Conservation (phyloP, 805 yeast species). For the Candida parachauliodes region DNA sequence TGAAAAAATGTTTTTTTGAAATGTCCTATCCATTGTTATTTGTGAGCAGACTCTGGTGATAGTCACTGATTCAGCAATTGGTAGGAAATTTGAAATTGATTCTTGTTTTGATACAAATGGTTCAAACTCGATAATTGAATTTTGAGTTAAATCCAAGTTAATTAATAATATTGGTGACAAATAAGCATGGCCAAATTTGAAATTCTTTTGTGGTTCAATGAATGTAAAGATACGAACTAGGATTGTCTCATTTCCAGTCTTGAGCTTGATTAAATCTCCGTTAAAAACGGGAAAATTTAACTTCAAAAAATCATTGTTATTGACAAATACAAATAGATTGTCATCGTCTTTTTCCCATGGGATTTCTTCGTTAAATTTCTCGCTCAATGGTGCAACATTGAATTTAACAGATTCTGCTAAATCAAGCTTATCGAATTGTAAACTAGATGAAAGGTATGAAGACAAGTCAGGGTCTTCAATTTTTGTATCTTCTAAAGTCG, state of each 20-base stretch:
- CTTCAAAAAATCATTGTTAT: constrained; percentile 46
- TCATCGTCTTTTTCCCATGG: constrained; percentile 30
- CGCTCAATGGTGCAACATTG: constrained; percentile 27
- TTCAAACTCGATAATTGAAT: constrained; percentile 16
- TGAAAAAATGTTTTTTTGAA: constrained; percentile 57
- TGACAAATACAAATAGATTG: constrained; percentile 39
- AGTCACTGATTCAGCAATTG: constrained; percentile 61
- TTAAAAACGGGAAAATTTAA: constrained; percentile 58
- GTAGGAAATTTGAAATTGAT: constrained; percentile 24
- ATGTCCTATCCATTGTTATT: constrained; percentile 57
- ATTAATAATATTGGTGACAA: constrained; percentile 60
- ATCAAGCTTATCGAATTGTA: constrained; percentile 15
- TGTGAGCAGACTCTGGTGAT: constrained; percentile 69
- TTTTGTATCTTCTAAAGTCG: constrained; percentile 13
- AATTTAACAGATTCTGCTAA: constrained; percentile 11
- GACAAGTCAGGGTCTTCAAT: constrained; percentile 18
- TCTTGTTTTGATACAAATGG: constrained; percentile 13
- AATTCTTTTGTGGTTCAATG: constrained; percentile 55
- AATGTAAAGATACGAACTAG: constrained; percentile 52
- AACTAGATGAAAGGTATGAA: constrained; percentile 27
- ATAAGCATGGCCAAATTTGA: constrained; percentile 38
- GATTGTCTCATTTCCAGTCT: constrained; percentile 10
- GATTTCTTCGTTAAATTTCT: constrained; percentile 19
- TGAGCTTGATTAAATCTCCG: constrained; percentile 58
- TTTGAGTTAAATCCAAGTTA: constrained; percentile 41